Conservation (phyloP, 2,329 filamentous ascomycete genomes). For the Trichoderma sp. region DNA sequence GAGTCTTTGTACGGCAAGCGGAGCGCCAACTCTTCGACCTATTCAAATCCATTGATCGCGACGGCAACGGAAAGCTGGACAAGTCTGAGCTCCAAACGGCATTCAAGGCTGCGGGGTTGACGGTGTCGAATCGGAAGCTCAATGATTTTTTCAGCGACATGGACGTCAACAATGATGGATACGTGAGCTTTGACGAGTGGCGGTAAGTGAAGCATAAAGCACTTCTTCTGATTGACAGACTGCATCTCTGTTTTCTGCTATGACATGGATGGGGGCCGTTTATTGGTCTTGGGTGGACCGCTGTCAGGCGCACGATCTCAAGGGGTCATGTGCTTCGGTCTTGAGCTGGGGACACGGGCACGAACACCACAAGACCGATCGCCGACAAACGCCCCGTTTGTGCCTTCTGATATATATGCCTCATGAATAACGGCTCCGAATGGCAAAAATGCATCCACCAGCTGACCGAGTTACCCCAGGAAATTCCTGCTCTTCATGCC, state of each 20-base stretch:
- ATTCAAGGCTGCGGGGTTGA: conserved; percentile 76
- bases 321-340: conserved; percentile 34
- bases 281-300: conserved; percentile 17
- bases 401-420: conserved; percentile 1
- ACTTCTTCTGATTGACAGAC: conserved; percentile 1
- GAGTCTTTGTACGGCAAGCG: conserved; percentile 81
- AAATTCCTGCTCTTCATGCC: conserved; percentile 94
- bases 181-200: conserved; percentile 93
- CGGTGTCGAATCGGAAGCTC: conserved; percentile 75
- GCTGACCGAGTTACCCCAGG: conserved; percentile 50
- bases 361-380: conserved; percentile 24
- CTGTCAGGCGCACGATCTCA: conserved; percentile 26
- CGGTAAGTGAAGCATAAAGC: conserved; percentile 65
- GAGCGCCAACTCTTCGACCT: conserved; percentile 81
- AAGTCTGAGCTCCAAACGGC: conserved; percentile 81
- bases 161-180: conserved; percentile 85
- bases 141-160: conserved; percentile 87
- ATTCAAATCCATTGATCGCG: conserved; percentile 84
- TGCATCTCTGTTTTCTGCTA: conserved; percentile 21
- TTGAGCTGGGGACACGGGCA: conserved; percentile 17
- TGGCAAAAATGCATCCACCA: conserved; percentile 14
- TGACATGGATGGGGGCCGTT: conserved; percentile 14
- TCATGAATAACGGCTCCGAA: not conserved
- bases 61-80: conserved; percentile 84
- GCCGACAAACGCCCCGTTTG: conserved; percentile 1